Percentiles rank a stretch among this genome's conserved stretches.
Conservation (phyloP, 2,329 filamentous ascomycete genomes). For the Cephalotrichum gorgonifer region DNA sequence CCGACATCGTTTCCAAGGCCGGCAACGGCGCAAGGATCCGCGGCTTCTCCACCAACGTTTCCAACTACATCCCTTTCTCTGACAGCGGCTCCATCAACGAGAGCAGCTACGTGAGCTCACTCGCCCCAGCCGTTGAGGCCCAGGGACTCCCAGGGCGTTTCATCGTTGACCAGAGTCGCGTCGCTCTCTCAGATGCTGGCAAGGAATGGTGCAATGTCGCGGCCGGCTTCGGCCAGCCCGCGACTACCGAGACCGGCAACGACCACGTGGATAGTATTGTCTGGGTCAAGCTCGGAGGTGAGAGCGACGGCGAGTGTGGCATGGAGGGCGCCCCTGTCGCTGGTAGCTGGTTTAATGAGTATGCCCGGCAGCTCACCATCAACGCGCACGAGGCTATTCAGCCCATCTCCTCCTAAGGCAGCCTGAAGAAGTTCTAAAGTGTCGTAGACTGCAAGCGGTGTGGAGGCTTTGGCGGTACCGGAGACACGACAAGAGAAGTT, state of each 20-base stretch:
- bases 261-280: conserved; percentile 30
- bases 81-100: conserved; percentile 27
- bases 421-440: too few relatives aligned
- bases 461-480: background rate
- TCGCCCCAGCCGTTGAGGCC: conserved; percentile 24
- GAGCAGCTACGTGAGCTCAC: conserved; percentile 25
- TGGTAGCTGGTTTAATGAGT: conserved; percentile 30
- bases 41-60: conserved; percentile 33
- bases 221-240: conserved; percentile 25
- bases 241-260: conserved; percentile 20
- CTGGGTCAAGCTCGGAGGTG: conserved; percentile 44
- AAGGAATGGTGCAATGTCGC: conserved; percentile 30
- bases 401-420: background rate
- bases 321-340: conserved; percentile 23
- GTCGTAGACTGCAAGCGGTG: background rate
- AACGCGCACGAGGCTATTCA: conserved; percentile 18
- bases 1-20: conserved; percentile 25
- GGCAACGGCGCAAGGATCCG: conserved; percentile 18
- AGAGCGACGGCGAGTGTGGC: conserved; percentile 37
- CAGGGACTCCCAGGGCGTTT: conserved; percentile 29
- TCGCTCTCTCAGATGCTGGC: conserved; percentile 22
- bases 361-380: conserved; percentile 26
- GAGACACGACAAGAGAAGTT: background rate
- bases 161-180: conserved; percentile 34
- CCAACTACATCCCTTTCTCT: conserved; percentile 29